These are phyloP conservation scores for Pleomassaria siparia DNA, from an alignment of 2,329 filamentous ascomycete species.

Conservation along the genomic window DNA sequence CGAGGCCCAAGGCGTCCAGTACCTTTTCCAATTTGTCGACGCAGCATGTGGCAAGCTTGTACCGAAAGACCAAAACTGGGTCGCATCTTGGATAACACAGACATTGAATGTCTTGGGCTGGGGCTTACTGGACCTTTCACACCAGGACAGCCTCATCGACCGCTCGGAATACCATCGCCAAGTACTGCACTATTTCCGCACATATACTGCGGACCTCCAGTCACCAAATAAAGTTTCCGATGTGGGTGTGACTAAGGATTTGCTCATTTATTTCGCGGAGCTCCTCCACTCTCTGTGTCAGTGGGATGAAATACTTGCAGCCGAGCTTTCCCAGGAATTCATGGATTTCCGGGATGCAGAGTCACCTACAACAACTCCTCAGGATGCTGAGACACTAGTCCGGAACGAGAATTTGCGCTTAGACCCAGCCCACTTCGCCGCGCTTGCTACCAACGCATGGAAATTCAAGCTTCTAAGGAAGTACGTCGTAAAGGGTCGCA, in stretches of 20 bases:
- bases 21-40: constrained; percentile 26
- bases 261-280: constrained; percentile 22
- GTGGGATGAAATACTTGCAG: constrained; percentile 27
- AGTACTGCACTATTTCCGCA: constrained; percentile 27
- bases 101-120: constrained; percentile 27
- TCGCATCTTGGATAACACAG: constrained; percentile 21
- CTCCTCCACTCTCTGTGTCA: constrained; percentile 29
- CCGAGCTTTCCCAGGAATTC: constrained; percentile 25
- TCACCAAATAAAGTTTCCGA: constrained; percentile 30
- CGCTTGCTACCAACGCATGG: constrained; percentile 65
- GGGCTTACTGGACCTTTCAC: constrained; percentile 16
- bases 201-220: constrained; percentile 31
- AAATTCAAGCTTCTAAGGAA: constrained; percentile 68
- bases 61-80: constrained; percentile 13
- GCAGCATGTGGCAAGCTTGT: constrained; percentile 24
- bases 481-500: constrained; percentile 79
- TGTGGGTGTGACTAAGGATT: constrained; percentile 25
- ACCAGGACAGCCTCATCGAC: constrained; percentile 12
- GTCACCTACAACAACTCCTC: constrained; percentile 21
- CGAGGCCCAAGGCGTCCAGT: constrained; percentile 23
- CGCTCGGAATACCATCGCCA: constrained; percentile 22
- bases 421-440: constrained; percentile 43
- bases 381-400: constrained; percentile 4
- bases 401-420: constrained; percentile 19
- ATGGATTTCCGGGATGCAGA: constrained; percentile 25